These are phyloP conservation scores for Boletus pseudopeckii DNA, from an alignment of 768 basidiomycete species.

Conservation along the genomic window DNA sequence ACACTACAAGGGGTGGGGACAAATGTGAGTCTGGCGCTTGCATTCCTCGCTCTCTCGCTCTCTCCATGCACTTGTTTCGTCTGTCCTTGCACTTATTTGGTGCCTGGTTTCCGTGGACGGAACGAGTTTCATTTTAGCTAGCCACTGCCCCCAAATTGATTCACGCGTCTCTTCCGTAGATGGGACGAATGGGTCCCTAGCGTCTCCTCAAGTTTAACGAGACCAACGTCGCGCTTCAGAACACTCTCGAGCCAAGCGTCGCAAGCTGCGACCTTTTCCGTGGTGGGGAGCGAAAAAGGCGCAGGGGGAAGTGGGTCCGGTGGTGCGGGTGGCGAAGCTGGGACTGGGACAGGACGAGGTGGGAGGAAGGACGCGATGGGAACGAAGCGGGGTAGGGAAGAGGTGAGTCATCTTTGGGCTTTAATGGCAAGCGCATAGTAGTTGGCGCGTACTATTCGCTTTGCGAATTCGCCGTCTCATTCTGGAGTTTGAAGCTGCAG, in stretches of 20 bases:
- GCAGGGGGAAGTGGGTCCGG: slow-evolving; percentile 22
- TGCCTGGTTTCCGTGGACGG: background rate
- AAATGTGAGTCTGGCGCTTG: slow-evolving; percentile 57
- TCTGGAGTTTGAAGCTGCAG: no score
- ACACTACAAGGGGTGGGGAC: slow-evolving; percentile 99
- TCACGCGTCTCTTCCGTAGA: background rate
- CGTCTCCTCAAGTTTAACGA: slow-evolving; percentile 87
- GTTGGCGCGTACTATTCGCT: background rate
- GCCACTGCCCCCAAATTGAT: background rate
- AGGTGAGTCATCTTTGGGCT: slow-evolving; percentile 41
- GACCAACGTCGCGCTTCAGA: slow-evolving; percentile 73
- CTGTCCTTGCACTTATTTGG: background rate
- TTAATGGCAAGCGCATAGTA: background rate
- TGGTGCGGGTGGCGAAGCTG: slow-evolving; percentile 24
- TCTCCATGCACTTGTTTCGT: background rate
- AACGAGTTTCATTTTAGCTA: background rate
- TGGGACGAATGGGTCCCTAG: background rate
- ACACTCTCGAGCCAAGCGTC: slow-evolving; percentile 47
- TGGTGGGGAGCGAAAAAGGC: slow-evolving; percentile 27
- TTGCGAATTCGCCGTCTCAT: background rate
- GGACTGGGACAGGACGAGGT: slow-evolving; percentile 29
- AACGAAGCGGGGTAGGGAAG: slow-evolving; percentile 71
- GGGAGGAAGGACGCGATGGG: slow-evolving; percentile 62
- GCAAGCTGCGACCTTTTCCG: slow-evolving; percentile 41
- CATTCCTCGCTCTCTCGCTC: background rate